Evolutionary conservation across 108 stramenopile genomes (phyloP).

Genomic region (Aurantiochytrium sp.): DNA sequence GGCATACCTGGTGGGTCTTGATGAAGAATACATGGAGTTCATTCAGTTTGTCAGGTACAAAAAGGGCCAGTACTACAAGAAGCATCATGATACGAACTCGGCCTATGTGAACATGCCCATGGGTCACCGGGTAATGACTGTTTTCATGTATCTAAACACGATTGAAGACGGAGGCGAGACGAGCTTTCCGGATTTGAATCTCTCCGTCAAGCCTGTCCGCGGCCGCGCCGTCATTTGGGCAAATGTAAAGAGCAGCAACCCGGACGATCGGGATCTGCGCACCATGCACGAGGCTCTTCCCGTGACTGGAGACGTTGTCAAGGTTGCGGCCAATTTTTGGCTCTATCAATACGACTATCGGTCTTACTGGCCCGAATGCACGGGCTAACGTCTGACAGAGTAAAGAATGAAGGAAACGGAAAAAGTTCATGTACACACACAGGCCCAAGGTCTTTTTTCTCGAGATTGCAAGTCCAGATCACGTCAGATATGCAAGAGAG

Average conservation of each 20-base stretch:
- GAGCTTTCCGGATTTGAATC: background rate
- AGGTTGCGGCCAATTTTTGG: slow-evolving; percentile 5
- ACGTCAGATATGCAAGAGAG: too few species aligned
- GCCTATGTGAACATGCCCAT: background rate
- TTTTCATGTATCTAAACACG: background rate
- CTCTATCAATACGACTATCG: background rate
- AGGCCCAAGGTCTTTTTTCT: too few species aligned
- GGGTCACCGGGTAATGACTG: background rate
- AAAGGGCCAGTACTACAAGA: background rate
- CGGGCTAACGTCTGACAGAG: background rate
- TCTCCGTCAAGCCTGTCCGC: background rate
- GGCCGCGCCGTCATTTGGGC: slow-evolving; percentile 1
- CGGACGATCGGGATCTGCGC: background rate
- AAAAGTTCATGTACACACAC: too few species aligned
- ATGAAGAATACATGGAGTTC: background rate
- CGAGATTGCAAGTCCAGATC: too few species aligned
- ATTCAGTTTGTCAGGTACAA: background rate
- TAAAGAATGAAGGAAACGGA: too few species aligned
- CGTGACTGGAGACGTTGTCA: background rate
- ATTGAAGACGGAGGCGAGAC: slow-evolving; percentile 2
- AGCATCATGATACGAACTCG: background rate
- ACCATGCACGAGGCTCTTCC: background rate
- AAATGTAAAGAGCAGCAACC: background rate
- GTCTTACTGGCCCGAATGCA: background rate
- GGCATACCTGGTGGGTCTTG: background rate